Base-by-base conservation (phyloP, 257 asterid genomes). In the Paulownia fortunei region DNA sequence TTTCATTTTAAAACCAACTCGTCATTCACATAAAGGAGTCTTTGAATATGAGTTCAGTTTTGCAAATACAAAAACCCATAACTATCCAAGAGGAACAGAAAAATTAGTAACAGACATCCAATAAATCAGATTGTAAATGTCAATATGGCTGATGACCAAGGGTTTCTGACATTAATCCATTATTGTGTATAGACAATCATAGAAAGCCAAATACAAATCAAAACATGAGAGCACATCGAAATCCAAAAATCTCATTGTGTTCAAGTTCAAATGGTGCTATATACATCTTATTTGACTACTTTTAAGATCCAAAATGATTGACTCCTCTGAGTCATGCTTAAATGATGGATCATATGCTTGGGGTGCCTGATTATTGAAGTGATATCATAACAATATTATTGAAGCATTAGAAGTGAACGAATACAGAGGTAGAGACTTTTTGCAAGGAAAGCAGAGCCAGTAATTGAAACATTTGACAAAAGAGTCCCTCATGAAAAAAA, bases 1-100 rank as follows among this genome's bases (percentile, higher is more conserved):
- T 19, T 49, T 26, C 18, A 69, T 78, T 71, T 65, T 46, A 52
- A 34, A n/a, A 24, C 67, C 41, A 77, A 42, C 30, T 47, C 47
- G 58, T 39, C 73, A 56, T 69, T 44, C 51, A 36, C 2, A 5
- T 36, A 39, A 69, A 60, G 9, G 36, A 18, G 8, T n/a, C 19
- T 15, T 41, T 41, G 12, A 8, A 1, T 26, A 60, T 27, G 12
- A 74, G 32, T 34, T 46, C 18, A 19, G 55, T 78, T 60, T 19
- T 7, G 2, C 8, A 8, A 47, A 61, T 62, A 64, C 46, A 39
- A 15, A 55, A 52, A 36, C 62, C 32, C 30, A 62, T 23, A 36
- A 49, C 68, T 27, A 78, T n/a, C 65, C 42, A 59, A 55, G 27
- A 11, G 30, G 36, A 63, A 70, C 54, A 74, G 0, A 44, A 41